These are phyloP conservation scores for Phragmites australis DNA, from an alignment of 176 grass and related monocot genomes.

Conservation along the genomic window DNA sequence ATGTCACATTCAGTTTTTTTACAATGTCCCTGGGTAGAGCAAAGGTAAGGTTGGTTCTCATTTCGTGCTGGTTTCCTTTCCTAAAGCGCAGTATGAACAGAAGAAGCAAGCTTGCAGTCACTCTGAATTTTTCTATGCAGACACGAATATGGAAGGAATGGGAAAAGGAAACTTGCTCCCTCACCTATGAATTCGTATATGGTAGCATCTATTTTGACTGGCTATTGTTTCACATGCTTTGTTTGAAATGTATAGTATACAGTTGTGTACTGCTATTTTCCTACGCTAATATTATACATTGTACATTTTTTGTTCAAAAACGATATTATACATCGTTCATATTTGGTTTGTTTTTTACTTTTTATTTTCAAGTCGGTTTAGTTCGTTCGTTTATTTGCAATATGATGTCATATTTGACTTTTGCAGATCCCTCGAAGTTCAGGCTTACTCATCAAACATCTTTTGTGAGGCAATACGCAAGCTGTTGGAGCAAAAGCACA, in stretches of 20 bases:
- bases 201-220: slow-evolving; percentile 42
- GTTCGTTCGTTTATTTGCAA: slow-evolving; percentile 16
- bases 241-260: not conserved
- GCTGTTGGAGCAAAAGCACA: slow-evolving; percentile 56
- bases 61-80: not conserved
- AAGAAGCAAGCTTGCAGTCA: slow-evolving; percentile 9
- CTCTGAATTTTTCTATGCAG: slow-evolving; percentile 43
- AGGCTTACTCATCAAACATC: slow-evolving; percentile 68
- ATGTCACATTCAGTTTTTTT: slow-evolving; percentile 69
- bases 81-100: no score
- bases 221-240: not conserved
- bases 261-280: not conserved
- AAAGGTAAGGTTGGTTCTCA: slow-evolving; percentile 53
- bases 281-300: slow-evolving; percentile 7
- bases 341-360: not conserved
- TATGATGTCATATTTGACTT: slow-evolving; percentile 12
- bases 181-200: slow-evolving; percentile 57
- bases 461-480: slow-evolving; percentile 69
- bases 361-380: not conserved
- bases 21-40: slow-evolving; percentile 78
- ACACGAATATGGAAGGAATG: slow-evolving; percentile 83
- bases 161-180: slow-evolving; percentile 72
- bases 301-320: no score
- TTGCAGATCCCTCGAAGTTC: slow-evolving; percentile 76
- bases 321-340: not conserved